Conservation (phyloP, 1,284 basidiomycete genomes). For the Cryptococcus floricola region DNA sequence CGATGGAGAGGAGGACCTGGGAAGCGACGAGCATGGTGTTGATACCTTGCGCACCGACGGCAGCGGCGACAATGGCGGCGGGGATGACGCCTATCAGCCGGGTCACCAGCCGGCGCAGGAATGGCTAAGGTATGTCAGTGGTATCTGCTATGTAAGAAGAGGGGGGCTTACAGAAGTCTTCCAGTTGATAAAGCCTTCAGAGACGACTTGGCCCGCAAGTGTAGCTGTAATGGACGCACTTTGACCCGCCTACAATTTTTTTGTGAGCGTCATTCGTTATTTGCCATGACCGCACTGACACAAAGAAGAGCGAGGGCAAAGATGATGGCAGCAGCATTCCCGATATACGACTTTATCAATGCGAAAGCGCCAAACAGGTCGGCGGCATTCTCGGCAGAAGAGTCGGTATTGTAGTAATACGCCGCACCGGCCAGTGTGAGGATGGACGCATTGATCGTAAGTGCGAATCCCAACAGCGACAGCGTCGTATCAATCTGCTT, state of each 20-base stretch:
- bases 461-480: constrained; percentile 70
- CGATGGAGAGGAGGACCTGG: constrained; percentile 82
- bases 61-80: constrained; percentile 71
- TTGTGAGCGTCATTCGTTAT: neutral
- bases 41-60: constrained; percentile 71
- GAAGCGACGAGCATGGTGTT: constrained; percentile 77
- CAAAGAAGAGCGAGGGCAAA: constrained; percentile 83
- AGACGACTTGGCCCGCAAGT: constrained; percentile 84
- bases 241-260: constrained; percentile 62
- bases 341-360: constrained; percentile 64
- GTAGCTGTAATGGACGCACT: constrained; percentile 91
- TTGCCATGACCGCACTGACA: constrained; percentile 18
- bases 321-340: constrained; percentile 67
- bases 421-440: constrained; percentile 60
- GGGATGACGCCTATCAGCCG: constrained; percentile 83
- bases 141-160: neutral
- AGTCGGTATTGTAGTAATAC: constrained; percentile 60
- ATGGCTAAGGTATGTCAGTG: constrained; percentile 55
- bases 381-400: constrained; percentile 53
- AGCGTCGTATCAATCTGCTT: constrained; percentile 45
- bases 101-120: constrained; percentile 75
- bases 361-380: constrained; percentile 78
- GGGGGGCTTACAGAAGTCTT: constrained; percentile 64
- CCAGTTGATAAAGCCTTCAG: constrained; percentile 93
- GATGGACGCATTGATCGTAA: constrained; percentile 77